Evolutionary conservation across 2,329 filamentous ascomycete genomes (phyloP), one percentile per base, ranked within the genome.

Genomic region (Venturia oleaginea): DNA sequence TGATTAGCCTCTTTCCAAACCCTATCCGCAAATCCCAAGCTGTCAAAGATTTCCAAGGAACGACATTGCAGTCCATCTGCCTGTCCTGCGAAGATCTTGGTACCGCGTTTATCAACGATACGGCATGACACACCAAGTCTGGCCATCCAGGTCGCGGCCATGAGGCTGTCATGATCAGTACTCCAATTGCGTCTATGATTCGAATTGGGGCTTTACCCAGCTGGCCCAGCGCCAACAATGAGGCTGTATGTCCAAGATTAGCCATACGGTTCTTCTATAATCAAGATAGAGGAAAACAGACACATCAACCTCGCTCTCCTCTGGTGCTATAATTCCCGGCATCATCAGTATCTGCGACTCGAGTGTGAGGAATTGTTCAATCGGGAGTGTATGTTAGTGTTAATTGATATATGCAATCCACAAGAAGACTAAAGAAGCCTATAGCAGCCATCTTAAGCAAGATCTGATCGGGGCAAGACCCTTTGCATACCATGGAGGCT

Each of bases 1-100:
- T 86, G 85, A 70, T 88, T 88, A 15, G 83, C 80, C 68, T 90
- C 87, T 59, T 85, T 85, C 82, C 84, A 85, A 1, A 81, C 82
- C 4, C 82, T 76, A 67, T 90, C 82, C 2, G 79, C 85, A 65
- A 91, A 83, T 0, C 84, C 87, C 68, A 91, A 88, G 61, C 83
- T 85, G 68, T 91, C 76, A 63, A 79, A 77, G 17, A 79, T 77
- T 67, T 79, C 77, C 19, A 79, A 67, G 55, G 73, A 77, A 37
- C 77, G 75, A 34, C 72, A 71, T 68, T 78, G 76, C 8, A 79
- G 67, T 2, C 77, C 76, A 67, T 77, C 76, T 1, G 75, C 77
- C 67, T 78, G 76, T 6, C 76, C 76, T 19, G 72, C 68, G 65
- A 72, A 76, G 59, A 78, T 73, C 68, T 77, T 77, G 60, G 73